Evolutionary conservation across 2,329 filamentous ascomycete species (phyloP).

Genomic region (Stemphylium beticola): DNA sequence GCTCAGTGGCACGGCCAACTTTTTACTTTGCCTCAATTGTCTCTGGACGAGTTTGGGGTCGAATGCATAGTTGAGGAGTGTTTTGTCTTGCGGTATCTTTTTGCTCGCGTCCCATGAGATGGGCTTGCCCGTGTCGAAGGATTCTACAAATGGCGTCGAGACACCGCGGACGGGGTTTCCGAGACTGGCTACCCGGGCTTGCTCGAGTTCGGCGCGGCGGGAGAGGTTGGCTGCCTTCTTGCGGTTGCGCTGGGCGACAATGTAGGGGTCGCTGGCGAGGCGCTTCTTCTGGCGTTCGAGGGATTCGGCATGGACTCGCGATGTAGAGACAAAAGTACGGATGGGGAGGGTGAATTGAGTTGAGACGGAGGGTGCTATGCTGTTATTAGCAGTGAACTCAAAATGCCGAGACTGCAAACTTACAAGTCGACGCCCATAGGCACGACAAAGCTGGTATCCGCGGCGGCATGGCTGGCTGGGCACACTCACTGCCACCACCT

Average conservation of each 20-base stretch:
- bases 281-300: slow-evolving; percentile 60
- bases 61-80: slow-evolving; percentile 77
- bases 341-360: slow-evolving; percentile 60
- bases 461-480: slow-evolving; percentile 52
- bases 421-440: slow-evolving; percentile 52
- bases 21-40: slow-evolving; percentile 71
- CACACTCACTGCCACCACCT: slow-evolving; percentile 9
- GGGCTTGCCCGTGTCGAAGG: slow-evolving; percentile 69
- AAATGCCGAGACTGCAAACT: neutral
- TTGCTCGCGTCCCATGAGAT: slow-evolving; percentile 25
- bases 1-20: slow-evolving; percentile 65
- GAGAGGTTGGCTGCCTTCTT: slow-evolving; percentile 83
- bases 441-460: slow-evolving; percentile 54
- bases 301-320: slow-evolving; percentile 62
- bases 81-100: slow-evolving; percentile 36
- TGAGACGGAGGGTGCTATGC: slow-evolving; percentile 25
- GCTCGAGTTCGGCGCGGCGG: slow-evolving; percentile 72
- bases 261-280: slow-evolving; percentile 79
- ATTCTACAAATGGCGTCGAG: slow-evolving; percentile 81
- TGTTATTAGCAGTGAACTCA: neutral
- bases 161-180: slow-evolving; percentile 83
- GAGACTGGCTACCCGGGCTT: slow-evolving; percentile 67
- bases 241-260: slow-evolving; percentile 79
- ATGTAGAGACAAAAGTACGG: slow-evolving; percentile 66
- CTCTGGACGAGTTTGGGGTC: slow-evolving; percentile 69